Conservation (phyloP, 306 rosid species). For the Prunus campanulata region DNA sequence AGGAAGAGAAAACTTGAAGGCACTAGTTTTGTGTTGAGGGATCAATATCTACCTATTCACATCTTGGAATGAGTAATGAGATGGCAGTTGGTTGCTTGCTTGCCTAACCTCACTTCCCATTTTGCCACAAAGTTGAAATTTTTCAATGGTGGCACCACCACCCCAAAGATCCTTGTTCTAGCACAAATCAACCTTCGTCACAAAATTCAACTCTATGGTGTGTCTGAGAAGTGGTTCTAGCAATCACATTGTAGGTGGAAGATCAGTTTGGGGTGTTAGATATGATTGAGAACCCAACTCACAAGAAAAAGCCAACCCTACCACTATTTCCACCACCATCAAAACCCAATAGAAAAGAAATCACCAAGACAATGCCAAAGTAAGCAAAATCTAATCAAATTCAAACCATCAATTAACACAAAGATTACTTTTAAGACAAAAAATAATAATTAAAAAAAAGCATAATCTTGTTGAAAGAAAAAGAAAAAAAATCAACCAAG, state of each 20-base stretch:
- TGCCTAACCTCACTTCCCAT: neutral
- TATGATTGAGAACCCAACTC: constrained; percentile 40
- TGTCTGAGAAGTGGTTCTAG: neutral
- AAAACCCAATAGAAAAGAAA: constrained; percentile 24
- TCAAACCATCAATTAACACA: constrained; percentile 29
- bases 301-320: constrained; percentile 24
- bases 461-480: constrained; percentile 9
- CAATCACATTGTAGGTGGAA: constrained; percentile 31
- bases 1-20: neutral
- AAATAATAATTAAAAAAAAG: neutral
- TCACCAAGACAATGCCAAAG: constrained; percentile 16
- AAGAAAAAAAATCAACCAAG: neutral
- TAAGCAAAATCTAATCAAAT: constrained; percentile 12
- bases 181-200: neutral
- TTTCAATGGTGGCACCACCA: neutral
- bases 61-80: neutral
- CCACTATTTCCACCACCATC: constrained; percentile 36
- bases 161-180: neutral
- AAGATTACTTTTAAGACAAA: neutral
- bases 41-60: neutral
- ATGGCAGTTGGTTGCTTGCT: neutral
- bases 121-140: neutral
- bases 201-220: neutral
- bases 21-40: neutral
- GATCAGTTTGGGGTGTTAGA: constrained; percentile 19